These are phyloP conservation scores for Diaporthe sp. DNA, from an alignment of 2,329 filamentous ascomycete genomes.

Conservation along the genomic window DNA sequence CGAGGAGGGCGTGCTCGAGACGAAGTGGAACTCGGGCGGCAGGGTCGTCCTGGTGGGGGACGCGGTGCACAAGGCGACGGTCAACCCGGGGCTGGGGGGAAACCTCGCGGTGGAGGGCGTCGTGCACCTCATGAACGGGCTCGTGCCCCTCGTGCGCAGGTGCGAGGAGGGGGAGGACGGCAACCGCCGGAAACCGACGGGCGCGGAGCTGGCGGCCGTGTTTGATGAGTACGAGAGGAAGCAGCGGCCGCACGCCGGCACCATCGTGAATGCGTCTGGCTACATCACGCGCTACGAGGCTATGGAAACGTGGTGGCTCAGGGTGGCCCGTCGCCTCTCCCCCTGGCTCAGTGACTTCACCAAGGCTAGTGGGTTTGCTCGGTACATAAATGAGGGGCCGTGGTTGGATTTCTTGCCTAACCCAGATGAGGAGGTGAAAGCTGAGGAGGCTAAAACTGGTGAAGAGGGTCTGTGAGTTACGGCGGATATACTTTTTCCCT, in stretches of 20 bases:
- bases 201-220: conserved; percentile 40
- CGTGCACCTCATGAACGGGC: conserved; percentile 41
- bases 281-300: conserved; percentile 47
- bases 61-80: conserved; percentile 42
- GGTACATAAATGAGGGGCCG: conserved; percentile 13
- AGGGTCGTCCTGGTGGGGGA: conserved; percentile 43
- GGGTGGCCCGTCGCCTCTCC: conserved; percentile 23
- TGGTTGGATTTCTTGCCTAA: conserved; percentile 31
- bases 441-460: neutral
- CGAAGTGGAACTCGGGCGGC: conserved; percentile 42
- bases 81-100: conserved; percentile 43
- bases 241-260: conserved; percentile 44
- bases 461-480: neutral
- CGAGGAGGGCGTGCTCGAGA: conserved; percentile 42
- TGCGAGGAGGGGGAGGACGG: conserved; percentile 1
- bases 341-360: conserved; percentile 36
- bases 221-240: conserved; percentile 44
- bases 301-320: conserved; percentile 45
- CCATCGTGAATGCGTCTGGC: conserved; percentile 42
- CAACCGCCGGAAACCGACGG: conserved; percentile 18
- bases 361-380: conserved; percentile 31
- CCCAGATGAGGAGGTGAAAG: neutral
- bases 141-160: conserved; percentile 42
- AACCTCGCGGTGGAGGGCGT: conserved; percentile 43
- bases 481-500: neutral